Base-by-base conservation (phyloP, 805 yeast genomes). In the Metschnikowia bowlesiae region DNA sequence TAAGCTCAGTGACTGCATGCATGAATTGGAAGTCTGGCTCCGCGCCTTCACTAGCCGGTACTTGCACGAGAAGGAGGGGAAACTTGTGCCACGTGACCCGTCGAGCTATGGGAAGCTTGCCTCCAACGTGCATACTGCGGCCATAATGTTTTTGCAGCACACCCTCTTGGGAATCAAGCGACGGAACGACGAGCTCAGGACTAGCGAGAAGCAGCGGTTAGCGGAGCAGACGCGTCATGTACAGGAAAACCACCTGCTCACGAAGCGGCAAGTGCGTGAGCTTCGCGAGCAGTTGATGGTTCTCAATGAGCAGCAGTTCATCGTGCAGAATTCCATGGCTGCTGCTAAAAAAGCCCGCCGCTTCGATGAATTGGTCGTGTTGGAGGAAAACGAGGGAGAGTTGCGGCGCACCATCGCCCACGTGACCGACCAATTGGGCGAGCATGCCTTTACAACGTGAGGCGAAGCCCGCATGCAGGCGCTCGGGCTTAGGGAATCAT, bases 251-350 rank as follows among this genome's bases (percentile, higher is more conserved):
- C 70, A 73, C 3, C 64, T 64, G 29, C 59, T 78, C 2, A 75
- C 83, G 4, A 75, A 79, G 58, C 69, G 66, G 46, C 78, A 83
- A 54, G 78, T 86, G 8, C 74, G 90, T 39, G 75, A 75, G 45
- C 67, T 75, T 29, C 68, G 94, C 42, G 92, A 89, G 56, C 84
- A 85, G 55, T 68, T 91, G 51, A 87, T 91, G 85, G 97, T 92
- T 9, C 68, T 89, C 61, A 85, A 85, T 53, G 98, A 91, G 62
- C 98, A 91, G 60, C 75, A 76, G 16, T 91, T 80, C 57, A 66
- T 92, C 53, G 83, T 92, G 2, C 80, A 81, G 51, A 75, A 81
- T 13, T 80, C 85, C 79, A 77, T 87, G 29, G 73, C 75, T 2
- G 81, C 76, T 11, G 81, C 84, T 35, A 87, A 84, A 52, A 76